Base-by-base conservation (phyloP, 345 rosid genomes). In the Gossypium raimondii region DNA sequence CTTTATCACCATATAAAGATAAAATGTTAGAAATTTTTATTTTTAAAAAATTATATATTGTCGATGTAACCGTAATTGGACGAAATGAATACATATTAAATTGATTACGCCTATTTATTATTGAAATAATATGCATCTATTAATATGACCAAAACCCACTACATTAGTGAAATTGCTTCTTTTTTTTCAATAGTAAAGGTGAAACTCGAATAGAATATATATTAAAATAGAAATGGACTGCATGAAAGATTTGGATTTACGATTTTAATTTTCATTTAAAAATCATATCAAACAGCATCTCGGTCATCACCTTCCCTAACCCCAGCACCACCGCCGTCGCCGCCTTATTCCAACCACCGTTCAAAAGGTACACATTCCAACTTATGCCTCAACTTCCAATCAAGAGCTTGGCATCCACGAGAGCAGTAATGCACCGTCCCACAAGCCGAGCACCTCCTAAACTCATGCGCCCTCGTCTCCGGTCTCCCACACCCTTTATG, bases 361-460 rank as follows among this genome's bases (percentile, higher is more conserved):
- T 86, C 87, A 43, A 84, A 72, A 43, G 94, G 88, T 4, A 43
- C 63, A 73, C 98, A 94, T 73, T 92, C 95, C 56, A 59, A 70
- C 86, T 89, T 89, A 76, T 94, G 98, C 29, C 85, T 87, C 47
- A 82, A 47, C 83, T 85, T 90, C 98, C 98, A 94, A 78, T 94
- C 98, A 9, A 86, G 84, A 62, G 98, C 98, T 72, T 94, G 98
- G 52, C 98, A 94, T 0, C 88, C 98, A 24, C 97, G 87, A 0
- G 98, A 94, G 70, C 98, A 94, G 56, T 94, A 94, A 75, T 90
- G 90, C 22, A 92, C 98, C 3, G 74, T 81, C 48, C 97, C 91
- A 74, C 98, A 94, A 12, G 85, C 97, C 0, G 97, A 92, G 70
- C 98, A 94, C 67, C 97, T 79, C 74, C 98, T 79, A 45, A 90